Base-by-base conservation (phyloP, 352 stramenopile species). In the Phytophthora melonis region DNA sequence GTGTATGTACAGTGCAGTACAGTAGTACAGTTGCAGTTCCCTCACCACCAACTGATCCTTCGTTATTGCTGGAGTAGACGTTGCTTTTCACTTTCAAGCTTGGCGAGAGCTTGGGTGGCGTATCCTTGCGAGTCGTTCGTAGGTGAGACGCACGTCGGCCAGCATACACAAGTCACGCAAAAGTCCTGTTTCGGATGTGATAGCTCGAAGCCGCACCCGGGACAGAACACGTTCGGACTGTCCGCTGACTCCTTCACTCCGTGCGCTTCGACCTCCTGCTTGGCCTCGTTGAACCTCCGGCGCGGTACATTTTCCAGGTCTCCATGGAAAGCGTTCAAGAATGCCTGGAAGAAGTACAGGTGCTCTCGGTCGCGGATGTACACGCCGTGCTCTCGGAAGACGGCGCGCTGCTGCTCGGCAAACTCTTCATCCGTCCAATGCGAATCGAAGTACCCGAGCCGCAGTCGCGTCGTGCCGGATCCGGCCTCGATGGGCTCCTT, bases 401-500 rank as follows among this genome's bases (percentile, higher is more conserved):
- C 68, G 0, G 56, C 34, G 16, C 49, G 52, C 43, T 90, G 82
- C 7, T 75, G 74, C 19, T 64, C 43, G 9, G 34, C 69, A 49
- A 94, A 91, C 63, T 86, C 80, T 16, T 77, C 53, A 25, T 71
- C 56, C 0, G 67, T 76, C 74, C 74, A 88, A 58, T 77, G 67
- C 27, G 62, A 56, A 58, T 92, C 79, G 60, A 94, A 94, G 70
- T 84, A 88, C 7, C 87, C 87, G 25, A 89, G 75, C 5, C 87
- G 79, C 11, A 94, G 74, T 34, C 80, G 75, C 0, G 90, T 97
- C 19, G 86, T 93, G 5, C 92, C 92, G 1, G 83, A 78, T 45
- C 92, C 92, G 54, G 92, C 71, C 57, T 98, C 92, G 60, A 98
- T 98, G 1, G 92, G 92, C 75, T 97, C 82, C 66, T 98, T 98